Conservation (phyloP, 345 rosid species). For the Pistacia vera region DNA sequence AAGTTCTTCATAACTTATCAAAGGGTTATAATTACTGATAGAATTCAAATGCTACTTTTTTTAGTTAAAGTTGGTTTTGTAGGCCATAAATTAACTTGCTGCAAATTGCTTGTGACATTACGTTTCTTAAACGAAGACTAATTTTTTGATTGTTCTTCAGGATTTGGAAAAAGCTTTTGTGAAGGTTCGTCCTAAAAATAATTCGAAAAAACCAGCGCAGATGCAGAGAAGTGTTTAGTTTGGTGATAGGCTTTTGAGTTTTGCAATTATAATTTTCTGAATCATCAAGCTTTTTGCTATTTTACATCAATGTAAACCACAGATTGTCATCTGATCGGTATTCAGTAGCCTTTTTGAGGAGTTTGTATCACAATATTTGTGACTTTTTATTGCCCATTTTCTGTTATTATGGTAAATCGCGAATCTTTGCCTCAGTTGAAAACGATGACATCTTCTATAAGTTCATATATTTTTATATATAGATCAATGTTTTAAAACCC, state of each 20-base stretch:
- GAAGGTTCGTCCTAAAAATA: slow-evolving; percentile 63
- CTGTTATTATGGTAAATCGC: too few species aligned
- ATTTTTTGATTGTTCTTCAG: slow-evolving; percentile 24
- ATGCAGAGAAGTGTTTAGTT: slow-evolving; percentile 5
- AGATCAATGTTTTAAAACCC: too few species aligned
- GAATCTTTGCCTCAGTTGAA: too few species aligned
- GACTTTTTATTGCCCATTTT: too few species aligned
- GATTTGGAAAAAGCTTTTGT: slow-evolving; percentile 50
- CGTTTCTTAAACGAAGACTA: not conserved
- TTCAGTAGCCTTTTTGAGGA: not conserved
- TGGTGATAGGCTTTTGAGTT: not conserved
- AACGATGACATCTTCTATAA: too few species aligned
- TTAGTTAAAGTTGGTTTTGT: not conserved
- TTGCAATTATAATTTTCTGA: not conserved
- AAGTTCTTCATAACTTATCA: too few species aligned
- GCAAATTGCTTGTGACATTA: too few species aligned
- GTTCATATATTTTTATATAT: too few species aligned
- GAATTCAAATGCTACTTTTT: not conserved
- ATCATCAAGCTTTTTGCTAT: not conserved
- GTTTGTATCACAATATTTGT: not conserved
- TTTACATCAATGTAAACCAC: too few species aligned
- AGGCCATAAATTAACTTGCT: not conserved
- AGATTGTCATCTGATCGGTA: not conserved
- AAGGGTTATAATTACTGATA: too few species aligned
- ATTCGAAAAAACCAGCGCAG: slow-evolving; percentile 46